These are phyloP conservation scores for Quercus lobata DNA, from an alignment of 331 rosid genomes.

Conservation along the genomic window DNA sequence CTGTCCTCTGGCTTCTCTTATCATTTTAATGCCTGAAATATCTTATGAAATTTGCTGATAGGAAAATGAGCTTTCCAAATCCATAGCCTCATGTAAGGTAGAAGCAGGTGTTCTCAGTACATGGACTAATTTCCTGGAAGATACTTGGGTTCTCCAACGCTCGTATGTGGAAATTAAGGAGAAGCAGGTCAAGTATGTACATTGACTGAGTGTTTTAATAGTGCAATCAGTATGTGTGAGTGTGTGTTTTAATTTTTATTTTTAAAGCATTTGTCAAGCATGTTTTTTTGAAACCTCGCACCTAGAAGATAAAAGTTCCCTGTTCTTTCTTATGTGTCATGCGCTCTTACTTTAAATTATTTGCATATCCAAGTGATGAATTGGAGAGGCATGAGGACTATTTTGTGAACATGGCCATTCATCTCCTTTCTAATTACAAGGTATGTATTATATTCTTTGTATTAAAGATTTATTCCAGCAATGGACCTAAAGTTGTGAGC, in stretches of 20 bases:
- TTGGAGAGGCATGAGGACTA: slow-evolving; percentile 85
- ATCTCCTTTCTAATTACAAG: slow-evolving; percentile 81
- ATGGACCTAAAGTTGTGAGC: slow-evolving; percentile 1
- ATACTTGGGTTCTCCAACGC: slow-evolving; percentile 81
- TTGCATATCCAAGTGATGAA: slow-evolving; percentile 66
- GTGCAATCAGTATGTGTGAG: not conserved
- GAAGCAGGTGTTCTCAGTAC: slow-evolving; percentile 84
- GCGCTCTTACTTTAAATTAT: slow-evolving; percentile 8
- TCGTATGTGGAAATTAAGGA: slow-evolving; percentile 60
- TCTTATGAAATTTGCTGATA: slow-evolving; percentile 33
- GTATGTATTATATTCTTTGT: slow-evolving; percentile 30
- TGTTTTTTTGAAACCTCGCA: not conserved
- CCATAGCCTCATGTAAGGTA: slow-evolving; percentile 57
- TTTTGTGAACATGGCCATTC: slow-evolving; percentile 67
- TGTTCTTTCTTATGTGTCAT: slow-evolving; percentile 6
- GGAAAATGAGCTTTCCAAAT: slow-evolving; percentile 85
- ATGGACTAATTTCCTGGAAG: slow-evolving; percentile 95
- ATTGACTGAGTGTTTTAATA: slow-evolving; percentile 16
- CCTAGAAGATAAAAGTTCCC: not conserved
- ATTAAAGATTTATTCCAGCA: not conserved
- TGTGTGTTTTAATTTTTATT: too few relatives aligned
- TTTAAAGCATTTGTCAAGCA: slow-evolving; percentile 1
- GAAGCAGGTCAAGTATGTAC: slow-evolving; percentile 77
- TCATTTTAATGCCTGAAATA: slow-evolving; percentile 18
- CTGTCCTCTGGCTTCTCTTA: slow-evolving; percentile 13